Base-by-base conservation (phyloP, 2,329 filamentous ascomycete species). In the Diaporthe destruens region DNA sequence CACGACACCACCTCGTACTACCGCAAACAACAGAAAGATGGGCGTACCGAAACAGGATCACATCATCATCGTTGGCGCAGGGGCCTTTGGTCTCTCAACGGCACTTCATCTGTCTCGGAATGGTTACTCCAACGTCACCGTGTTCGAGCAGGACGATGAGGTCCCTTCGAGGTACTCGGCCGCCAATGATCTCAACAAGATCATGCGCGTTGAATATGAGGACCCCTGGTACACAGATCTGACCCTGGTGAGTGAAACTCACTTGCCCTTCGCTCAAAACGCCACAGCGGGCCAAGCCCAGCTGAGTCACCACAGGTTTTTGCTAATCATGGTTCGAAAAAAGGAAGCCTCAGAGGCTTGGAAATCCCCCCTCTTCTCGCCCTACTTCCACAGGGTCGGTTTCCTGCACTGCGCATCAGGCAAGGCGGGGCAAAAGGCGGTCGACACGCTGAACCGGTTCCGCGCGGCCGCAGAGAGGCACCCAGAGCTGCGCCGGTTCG, bases 171-270 rank as follows among this genome's bases (percentile, higher is more conserved):
- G 85, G 80, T 5, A 85, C 1, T 85, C 89, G 0, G 89, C 88
- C 0, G 88, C 85, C 25, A 88, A 89, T 72, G 88, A 91, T 74
- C 77, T 91, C 34, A 91, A 91, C 78, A 91, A 91, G 78, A 90
- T 91, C 71, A 82, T 91, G 47, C 84, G 88, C 2, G 87, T 85
- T 6, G 88, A 90, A 75, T 90, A 90, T 72, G 87, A 88, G 74
- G 87, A 90, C 72, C 81, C 83, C 0, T 89, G 88, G 71, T 90
- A 91, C 72, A 87, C 87, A 0, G 82, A 88, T 2, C 77, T 90
- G 55, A 85, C 61, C n/a, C 53, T 66, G 12, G 61, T 66, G 25
- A 53, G 44, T 66, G 4, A 18, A 6, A 16, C 25, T 53, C 14
- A 14, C 29, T 25, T 32, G 20, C 12, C 12, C 8, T n/a, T 32